These are phyloP conservation scores for Hydrangea macrophylla DNA, from an alignment of 148 eudicot genomes.

Conservation along the genomic window DNA sequence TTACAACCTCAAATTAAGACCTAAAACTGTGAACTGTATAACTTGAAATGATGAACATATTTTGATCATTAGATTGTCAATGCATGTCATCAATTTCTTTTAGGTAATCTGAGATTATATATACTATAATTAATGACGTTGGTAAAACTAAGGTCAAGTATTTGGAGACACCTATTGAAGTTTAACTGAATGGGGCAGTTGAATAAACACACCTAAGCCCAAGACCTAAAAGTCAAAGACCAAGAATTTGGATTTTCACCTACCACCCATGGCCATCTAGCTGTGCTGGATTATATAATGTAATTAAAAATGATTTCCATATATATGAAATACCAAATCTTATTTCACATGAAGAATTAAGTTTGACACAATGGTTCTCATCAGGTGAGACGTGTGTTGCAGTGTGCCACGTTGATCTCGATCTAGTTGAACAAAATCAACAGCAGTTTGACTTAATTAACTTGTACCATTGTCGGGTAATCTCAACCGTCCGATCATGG, in stretches of 20 bases:
- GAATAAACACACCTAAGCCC: not conserved
- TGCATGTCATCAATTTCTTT: no score
- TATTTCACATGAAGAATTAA: not conserved
- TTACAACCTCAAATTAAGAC: slow-evolving; percentile 6
- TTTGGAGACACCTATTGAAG: no score
- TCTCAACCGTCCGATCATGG: slow-evolving; percentile 12
- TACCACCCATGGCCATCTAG: slow-evolving; percentile 2
- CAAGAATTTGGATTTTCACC: slow-evolving; percentile 11
- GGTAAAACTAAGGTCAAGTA: no score
- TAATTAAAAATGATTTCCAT: not conserved
- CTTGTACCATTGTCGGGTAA: not conserved
- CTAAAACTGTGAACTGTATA: no score
- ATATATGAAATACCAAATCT: not conserved
- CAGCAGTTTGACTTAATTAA: no score
- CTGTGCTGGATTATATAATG: not conserved
- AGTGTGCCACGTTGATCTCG: not conserved
- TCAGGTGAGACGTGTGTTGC: not conserved
- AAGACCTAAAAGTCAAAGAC: slow-evolving; percentile 9
- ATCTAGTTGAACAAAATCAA: no score
- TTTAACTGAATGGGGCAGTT: no score
- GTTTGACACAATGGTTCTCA: not conserved
- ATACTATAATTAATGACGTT: no score
- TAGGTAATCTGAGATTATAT: no score
- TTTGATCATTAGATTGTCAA: no score
- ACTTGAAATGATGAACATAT: no score